A percentile compares a stretch with the other conserved stretches of the same genome.
Evolutionary conservation across 2,329 filamentous ascomycete genomes (phyloP).

Genomic region (Corinectria fuckeliana): DNA sequence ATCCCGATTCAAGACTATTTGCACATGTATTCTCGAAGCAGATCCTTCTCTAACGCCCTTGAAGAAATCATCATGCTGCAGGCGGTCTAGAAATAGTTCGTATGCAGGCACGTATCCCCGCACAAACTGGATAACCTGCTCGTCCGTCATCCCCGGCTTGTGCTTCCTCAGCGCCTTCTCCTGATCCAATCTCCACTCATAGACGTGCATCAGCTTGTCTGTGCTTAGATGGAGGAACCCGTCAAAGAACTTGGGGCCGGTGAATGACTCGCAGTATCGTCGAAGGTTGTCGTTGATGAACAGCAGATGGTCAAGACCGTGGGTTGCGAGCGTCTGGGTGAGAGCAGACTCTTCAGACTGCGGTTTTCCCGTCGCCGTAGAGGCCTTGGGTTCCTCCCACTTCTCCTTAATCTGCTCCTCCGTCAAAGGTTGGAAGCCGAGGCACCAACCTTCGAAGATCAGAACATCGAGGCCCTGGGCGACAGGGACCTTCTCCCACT

Average conservation of each 20-base stretch:
- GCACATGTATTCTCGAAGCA: slow-evolving; percentile 22
- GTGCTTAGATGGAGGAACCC: slow-evolving; percentile 33
- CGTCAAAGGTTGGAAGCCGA: slow-evolving; percentile 29
- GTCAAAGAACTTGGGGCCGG: slow-evolving; percentile 30
- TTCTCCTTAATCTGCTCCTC: slow-evolving; percentile 19
- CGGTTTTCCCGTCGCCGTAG: background rate
- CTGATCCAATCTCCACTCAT: slow-evolving; percentile 32
- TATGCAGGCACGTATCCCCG: slow-evolving; percentile 38
- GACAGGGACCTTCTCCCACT: slow-evolving; percentile 27
- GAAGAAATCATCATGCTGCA: slow-evolving; percentile 30
- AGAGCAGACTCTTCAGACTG: slow-evolving; percentile 13
- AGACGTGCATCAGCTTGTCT: slow-evolving; percentile 30
- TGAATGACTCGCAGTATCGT: slow-evolving; percentile 25
- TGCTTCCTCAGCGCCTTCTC: slow-evolving; percentile 28
- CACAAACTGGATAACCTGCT: slow-evolving; percentile 31
- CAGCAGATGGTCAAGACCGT: slow-evolving; percentile 24
- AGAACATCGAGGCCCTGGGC: slow-evolving; percentile 26
- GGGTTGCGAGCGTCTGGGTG: slow-evolving; percentile 23
- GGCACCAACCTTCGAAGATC: slow-evolving; percentile 37
- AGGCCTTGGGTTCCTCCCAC: slow-evolving; percentile 24
- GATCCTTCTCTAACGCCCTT: background rate
- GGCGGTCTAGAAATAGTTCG: slow-evolving; percentile 29
- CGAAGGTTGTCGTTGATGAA: slow-evolving; percentile 34
- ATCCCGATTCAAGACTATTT: slow-evolving; percentile 5
- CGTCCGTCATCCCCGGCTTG: slow-evolving; percentile 34